Percentiles rank a stretch among this genome's conserved stretches.
phyloP scores from a whole-genome alignment of 2,329 filamentous ascomycete species.

The Beauveria brongniartii region DNA sequence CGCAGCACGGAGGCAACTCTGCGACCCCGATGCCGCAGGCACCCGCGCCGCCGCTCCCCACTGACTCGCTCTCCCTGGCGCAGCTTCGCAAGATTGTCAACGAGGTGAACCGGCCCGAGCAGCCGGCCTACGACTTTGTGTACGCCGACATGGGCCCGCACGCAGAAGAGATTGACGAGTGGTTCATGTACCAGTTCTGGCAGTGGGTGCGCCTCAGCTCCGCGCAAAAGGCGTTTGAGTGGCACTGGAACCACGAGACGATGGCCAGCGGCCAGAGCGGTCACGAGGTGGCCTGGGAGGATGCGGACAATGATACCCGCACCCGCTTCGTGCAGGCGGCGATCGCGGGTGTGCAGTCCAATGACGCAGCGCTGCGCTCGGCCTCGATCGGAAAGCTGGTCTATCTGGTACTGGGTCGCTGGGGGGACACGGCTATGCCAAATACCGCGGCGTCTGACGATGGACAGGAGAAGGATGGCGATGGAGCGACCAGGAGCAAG shows the following conservation, averaged over 20 bases:
- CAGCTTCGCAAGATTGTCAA: conserved; percentile 67
- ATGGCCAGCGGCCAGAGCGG: neutral
- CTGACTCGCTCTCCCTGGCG: conserved; percentile 65
- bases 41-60: conserved; percentile 35
- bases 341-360: conserved; percentile 35
- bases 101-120: conserved; percentile 62
- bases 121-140: conserved; percentile 75
- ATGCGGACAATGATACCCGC: conserved; percentile 48
- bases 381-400: conserved; percentile 49
- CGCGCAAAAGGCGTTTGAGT: conserved; percentile 68
- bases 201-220: conserved; percentile 73
- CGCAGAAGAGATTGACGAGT: conserved; percentile 89
- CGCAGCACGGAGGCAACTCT: conserved; percentile 16
- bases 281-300: conserved; percentile 51
- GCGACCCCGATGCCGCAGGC: conserved; percentile 15
- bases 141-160: conserved; percentile 67
- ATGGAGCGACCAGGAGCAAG: neutral
- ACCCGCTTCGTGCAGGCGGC: conserved; percentile 49
- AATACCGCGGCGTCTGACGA: conserved; percentile 29
- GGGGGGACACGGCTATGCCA: conserved; percentile 57
- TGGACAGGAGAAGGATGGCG: neutral
- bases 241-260: conserved; percentile 57
- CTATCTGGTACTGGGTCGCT: conserved; percentile 60
- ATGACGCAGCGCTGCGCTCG: conserved; percentile 40
- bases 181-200: conserved; percentile 88